Conservation (phyloP, 352 stramenopile genomes). For the Pythium phragmiticola region DNA sequence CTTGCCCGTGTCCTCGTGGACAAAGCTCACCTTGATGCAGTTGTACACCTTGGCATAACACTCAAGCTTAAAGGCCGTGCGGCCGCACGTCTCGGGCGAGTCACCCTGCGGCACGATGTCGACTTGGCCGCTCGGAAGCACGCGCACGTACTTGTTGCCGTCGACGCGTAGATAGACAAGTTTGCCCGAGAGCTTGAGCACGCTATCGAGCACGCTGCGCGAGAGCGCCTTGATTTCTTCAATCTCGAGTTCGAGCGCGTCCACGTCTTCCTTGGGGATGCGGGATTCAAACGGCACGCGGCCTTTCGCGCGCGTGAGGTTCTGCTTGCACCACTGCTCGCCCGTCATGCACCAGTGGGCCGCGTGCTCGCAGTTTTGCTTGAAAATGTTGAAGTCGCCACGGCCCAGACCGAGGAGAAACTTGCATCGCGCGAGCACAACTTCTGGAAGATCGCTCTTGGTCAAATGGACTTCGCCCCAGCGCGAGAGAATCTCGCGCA, state of each 20-base stretch:
- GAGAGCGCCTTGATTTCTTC: slow-evolving; percentile 77
- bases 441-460: slow-evolving; percentile 78
- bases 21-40: slow-evolving; percentile 85
- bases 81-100: slow-evolving; percentile 43
- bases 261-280: slow-evolving; percentile 71
- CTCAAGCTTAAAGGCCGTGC: slow-evolving; percentile 70
- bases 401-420: slow-evolving; percentile 74
- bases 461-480: slow-evolving; percentile 88
- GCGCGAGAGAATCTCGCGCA: slow-evolving; percentile 73
- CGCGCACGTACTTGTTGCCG: slow-evolving; percentile 62
- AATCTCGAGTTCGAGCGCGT: slow-evolving; percentile 65
- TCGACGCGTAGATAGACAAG: slow-evolving; percentile 69
- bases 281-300: slow-evolving; percentile 81
- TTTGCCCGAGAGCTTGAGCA: slow-evolving; percentile 60
- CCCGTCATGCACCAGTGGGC: slow-evolving; percentile 89
- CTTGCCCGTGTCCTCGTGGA: slow-evolving; percentile 53
- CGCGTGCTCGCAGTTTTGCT: slow-evolving; percentile 86
- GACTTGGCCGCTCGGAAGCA: slow-evolving; percentile 51
- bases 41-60: slow-evolving; percentile 85
- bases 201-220: slow-evolving; percentile 59
- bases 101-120: slow-evolving; percentile 48
- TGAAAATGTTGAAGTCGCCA: slow-evolving; percentile 88
- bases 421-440: slow-evolving; percentile 80
- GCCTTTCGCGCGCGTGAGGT: slow-evolving; percentile 62
- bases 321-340: slow-evolving; percentile 89